Conservation (phyloP, 768 basidiomycete genomes). For the Antrodiella citrinella region DNA sequence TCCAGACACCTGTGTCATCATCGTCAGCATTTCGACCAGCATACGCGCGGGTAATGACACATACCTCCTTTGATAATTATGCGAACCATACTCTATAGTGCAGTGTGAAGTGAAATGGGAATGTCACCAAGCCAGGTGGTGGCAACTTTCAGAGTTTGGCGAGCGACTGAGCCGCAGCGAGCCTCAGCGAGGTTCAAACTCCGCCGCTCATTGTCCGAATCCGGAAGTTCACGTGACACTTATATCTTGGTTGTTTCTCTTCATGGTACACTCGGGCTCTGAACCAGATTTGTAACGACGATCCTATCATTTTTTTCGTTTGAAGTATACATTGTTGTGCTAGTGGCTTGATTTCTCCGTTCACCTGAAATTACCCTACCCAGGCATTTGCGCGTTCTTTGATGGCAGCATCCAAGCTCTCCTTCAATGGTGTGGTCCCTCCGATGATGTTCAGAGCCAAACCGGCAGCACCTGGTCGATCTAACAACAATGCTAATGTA, state of each 20-base stretch:
- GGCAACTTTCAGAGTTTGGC: too few species aligned
- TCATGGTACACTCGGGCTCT: too few species aligned
- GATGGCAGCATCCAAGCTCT: slow-evolving; percentile 42
- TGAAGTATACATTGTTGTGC: too few species aligned
- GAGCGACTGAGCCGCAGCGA: too few species aligned
- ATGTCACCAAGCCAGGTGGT: too few species aligned
- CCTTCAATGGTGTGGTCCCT: slow-evolving; percentile 37
- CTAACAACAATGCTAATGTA: slow-evolving; percentile 37
- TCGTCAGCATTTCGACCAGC: neutral
- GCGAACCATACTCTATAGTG: slow-evolving; percentile 52
- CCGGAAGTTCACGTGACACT: too few species aligned
- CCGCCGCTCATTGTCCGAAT: too few species aligned
- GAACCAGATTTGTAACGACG: too few species aligned
- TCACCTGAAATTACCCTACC: neutral
- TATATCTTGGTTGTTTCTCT: too few species aligned
- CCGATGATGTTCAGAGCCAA: slow-evolving; percentile 54
- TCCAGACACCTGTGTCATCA: slow-evolving; percentile 61
- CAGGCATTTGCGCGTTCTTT: slow-evolving; percentile 21
- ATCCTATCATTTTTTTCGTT: too few species aligned
- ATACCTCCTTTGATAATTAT: slow-evolving; percentile 87
- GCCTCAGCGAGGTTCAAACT: too few species aligned
- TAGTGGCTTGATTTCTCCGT: too few species aligned
- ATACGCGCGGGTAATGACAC: slow-evolving; percentile 17
- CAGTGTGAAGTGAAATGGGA: neutral
- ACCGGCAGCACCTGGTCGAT: slow-evolving; percentile 45